Evolutionary conservation across 805 yeast genomes (phyloP), one percentile per base, ranked within the genome.

Genomic region (Cyberlindnera americana): DNA sequence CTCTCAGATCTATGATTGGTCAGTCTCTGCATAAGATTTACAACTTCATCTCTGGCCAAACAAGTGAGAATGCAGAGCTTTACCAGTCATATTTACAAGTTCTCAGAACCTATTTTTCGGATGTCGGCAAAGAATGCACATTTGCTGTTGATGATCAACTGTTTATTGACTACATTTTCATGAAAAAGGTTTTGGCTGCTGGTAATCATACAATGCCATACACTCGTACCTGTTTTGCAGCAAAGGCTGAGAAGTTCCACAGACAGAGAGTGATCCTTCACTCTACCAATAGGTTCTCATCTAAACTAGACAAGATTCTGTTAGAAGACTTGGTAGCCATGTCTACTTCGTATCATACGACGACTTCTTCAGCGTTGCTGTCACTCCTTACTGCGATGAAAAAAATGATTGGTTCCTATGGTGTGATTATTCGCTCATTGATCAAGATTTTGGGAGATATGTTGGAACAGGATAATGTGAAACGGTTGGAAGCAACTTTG

Each of bases 161-260:
- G 5, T 64, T 66, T 26, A 66, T 81, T 24, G 76, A 77, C 33
- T 75, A 78, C 43, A 67, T 71, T 0, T 78, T 74, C 52, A 67
- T 82, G 38, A 74, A 73, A 32, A 71, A 73, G 27, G 66, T 78
- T 9, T 90, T 83, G 53, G 67, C 75, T n/a, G 63, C 85, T 5
- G 73, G 82, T 5, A 78, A 84, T 31, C 59, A 77, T 16, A 64
- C 77, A 6, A 79, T 82, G 43, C 86, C 89, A 2, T 82, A 70
- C 47, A 89, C 98, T 0, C 77, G 96, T 54, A 72, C 86, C 1
- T 73, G 84, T 2, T 57, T 88, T n/a, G 95, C 85, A 3, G 76
- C 85, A 0, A 72, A 95, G 39, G 68, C 88, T 12, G 83, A 80
- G 39, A 65, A 80, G 13, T 83, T 78, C 47, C 96, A 90, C 49